Base-by-base conservation (phyloP, 129 eudicot genomes). In the Flaveria ramosissima region DNA sequence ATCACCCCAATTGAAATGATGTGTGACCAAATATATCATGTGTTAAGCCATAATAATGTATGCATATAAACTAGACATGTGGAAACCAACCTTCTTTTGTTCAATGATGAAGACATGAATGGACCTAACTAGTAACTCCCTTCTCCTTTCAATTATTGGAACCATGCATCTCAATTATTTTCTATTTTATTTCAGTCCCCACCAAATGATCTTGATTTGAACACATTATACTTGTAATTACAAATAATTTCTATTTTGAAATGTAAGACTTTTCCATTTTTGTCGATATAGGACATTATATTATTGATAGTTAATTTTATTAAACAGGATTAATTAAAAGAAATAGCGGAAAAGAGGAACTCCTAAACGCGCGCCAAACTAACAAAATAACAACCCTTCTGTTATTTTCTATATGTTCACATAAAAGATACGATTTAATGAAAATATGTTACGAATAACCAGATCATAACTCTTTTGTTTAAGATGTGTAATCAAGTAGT, bases 41-140 rank as follows among this genome's bases (percentile, higher is more conserved):
- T 77, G 78, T 80, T 23, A 17, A 41, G 74, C 30, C 47, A 75
- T 52, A 82, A 62, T 71, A 70, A 81, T 75, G 78, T 51, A 82
- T 20, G 61, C 56, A 52, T 27, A 82, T 48, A 66, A 70, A 71
- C 82, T 16, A 77, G 78, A 82, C 82, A 82, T 82, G 85, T 77
- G 85, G 82, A 77, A 77, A 67, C 81, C 74, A 82, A 56, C 81
- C 74, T 72, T 62, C 55, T 78, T 80, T 62, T 71, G 75, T 64
- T 77, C 82, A 63, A 71, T 82, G 82, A 82, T 77, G 82, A 82
- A 77, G 82, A 82, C 82, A 77, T 77, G 78, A 63, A 77, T 82
- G 81, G 81, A 77, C 85, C 80, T n/a, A 77, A 82, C 70, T 70
- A 60, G 71, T 61, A 70, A 81, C 76, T 72, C 77, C 48, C 59